These are phyloP conservation scores for Leccinum fibrillosum DNA, from an alignment of 768 basidiomycete genomes.

Conservation along the genomic window DNA sequence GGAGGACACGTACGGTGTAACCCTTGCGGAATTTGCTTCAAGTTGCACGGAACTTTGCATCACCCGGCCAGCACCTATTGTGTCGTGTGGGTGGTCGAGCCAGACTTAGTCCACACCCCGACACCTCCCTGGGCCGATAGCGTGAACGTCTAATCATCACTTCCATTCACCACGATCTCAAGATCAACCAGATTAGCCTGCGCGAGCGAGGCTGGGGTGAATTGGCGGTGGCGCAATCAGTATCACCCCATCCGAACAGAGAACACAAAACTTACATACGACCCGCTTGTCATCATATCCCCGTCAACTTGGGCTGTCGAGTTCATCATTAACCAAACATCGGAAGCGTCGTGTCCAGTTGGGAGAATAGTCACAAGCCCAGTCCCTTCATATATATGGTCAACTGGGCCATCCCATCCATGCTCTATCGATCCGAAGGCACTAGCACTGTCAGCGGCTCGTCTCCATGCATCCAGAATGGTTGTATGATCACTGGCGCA, in stretches of 20 bases:
- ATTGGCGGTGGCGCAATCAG: conserved; percentile 32
- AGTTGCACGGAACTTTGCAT: too few relatives aligned
- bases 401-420: conserved; percentile 44
- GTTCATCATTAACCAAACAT: conserved; percentile 53
- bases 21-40: too few relatives aligned
- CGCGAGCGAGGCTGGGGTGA: conserved; percentile 50
- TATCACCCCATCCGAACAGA: background rate
- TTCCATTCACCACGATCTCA: background rate
- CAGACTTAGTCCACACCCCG: conserved; percentile 48
- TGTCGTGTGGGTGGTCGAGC: conserved; percentile 43
- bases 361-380: conserved; percentile 42
- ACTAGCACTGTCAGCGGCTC: conserved; percentile 47
- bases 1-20: conserved; percentile 40
- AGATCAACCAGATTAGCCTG: too few relatives aligned
- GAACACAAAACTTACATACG: conserved; percentile 40
- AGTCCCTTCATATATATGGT: conserved; percentile 40
- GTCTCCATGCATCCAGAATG: conserved; percentile 53
- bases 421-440: conserved; percentile 50
- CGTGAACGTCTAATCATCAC: conserved; percentile 42
- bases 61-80: conserved; percentile 9
- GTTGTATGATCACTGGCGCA: conserved; percentile 47
- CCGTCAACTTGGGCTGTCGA: conserved; percentile 42
- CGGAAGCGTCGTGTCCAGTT: conserved; percentile 33
- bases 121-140: conserved; percentile 53
- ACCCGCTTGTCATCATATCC: conserved; percentile 45